phyloP scores from a whole-genome alignment of 1,284 basidiomycete species.

The Ceratobasidium sp. region DNA sequence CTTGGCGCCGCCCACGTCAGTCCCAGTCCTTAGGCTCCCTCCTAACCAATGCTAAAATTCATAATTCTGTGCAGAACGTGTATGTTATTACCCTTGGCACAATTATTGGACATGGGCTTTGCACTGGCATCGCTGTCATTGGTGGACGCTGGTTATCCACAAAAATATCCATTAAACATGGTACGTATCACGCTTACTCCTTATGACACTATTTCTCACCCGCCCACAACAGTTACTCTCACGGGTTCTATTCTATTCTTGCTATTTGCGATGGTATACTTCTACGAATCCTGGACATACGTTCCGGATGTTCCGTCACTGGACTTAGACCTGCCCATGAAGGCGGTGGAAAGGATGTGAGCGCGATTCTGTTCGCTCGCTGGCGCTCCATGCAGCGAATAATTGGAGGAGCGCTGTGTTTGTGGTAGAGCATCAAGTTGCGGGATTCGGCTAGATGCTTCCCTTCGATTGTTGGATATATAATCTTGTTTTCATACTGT shows the following conservation, averaged over 20 bases:
- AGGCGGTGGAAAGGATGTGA: slow-evolving; percentile 9
- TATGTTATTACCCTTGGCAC: slow-evolving; percentile 90
- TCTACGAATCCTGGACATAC: slow-evolving; percentile 68
- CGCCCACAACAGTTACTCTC: slow-evolving; percentile 72
- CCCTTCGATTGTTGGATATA: not conserved
- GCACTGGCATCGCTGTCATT: slow-evolving; percentile 89
- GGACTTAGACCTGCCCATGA: slow-evolving; percentile 36
- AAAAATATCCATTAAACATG: slow-evolving; percentile 94
- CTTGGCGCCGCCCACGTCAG: slow-evolving; percentile 94
- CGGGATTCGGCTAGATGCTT: too few species aligned
- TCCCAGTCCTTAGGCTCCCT: slow-evolving; percentile 48
- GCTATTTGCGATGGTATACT: slow-evolving; percentile 80
- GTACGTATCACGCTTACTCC: slow-evolving; percentile 61
- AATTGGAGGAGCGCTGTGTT: not conserved
- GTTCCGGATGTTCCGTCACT: slow-evolving; percentile 25
- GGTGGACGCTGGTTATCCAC: slow-evolving; percentile 92
- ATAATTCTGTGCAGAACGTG: slow-evolving; percentile 63
- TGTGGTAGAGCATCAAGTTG: not conserved
- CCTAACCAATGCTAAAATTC: slow-evolving; percentile 38
- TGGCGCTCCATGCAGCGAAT: too few species aligned
- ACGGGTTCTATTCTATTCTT: slow-evolving; percentile 86
- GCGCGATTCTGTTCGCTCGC: too few species aligned
- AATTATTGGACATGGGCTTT: slow-evolving; percentile 86
- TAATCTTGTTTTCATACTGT: not conserved
- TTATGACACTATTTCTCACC: not conserved